Base-by-base conservation (phyloP, 805 yeast species). In the Wickerhamiella galacta region DNA sequence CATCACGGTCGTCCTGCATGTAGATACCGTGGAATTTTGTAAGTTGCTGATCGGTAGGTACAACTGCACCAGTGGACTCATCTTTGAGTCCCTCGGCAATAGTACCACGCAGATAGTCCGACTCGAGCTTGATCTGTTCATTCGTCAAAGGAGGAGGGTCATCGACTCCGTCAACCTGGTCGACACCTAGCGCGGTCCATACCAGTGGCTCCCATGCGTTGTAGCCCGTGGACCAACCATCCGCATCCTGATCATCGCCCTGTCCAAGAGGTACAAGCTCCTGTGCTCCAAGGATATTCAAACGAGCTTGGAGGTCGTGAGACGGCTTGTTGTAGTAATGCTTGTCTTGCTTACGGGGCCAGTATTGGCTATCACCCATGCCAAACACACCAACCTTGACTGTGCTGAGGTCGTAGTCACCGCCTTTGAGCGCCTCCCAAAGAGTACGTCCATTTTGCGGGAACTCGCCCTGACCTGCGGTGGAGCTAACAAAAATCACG, bases 161-260 rank as follows among this genome's bases (percentile, higher is more conserved):
- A 47, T 77, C 90, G 33, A 74, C 79, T 19, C 82, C 82, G 33
- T 70, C 78, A 25, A 74, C 72, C 34, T 70, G 68, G 45, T 80
- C 83, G 33, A 87, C 95, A 36, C 93, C 93, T 34, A 87, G 65
- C 2, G 83, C 78, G 44, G 69, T 74, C 96, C 96, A 87, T 40
- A 87, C 51, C 40, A 65, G 63, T 16, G 76, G 68, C 55, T 81
- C 87, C 95, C 95, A 87, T 28, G 60, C 73, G 38, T 73, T 71
- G 54, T 76, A 87, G n/a, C 90, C 95, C 18, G 95, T 85, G 45
- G 74, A 73, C 58, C 66, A 83, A 15, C 95, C 95, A 61, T 87
- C 95, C 16, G 93, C 93, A 53, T 81, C 96, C 60, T 87, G 96
- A 52, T 87, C 96, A 55, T 87, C 95, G 58, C 96, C 96, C 30